phyloP scores from a whole-genome alignment of 352 stramenopile genomes.

The Globisporangium polare region DNA sequence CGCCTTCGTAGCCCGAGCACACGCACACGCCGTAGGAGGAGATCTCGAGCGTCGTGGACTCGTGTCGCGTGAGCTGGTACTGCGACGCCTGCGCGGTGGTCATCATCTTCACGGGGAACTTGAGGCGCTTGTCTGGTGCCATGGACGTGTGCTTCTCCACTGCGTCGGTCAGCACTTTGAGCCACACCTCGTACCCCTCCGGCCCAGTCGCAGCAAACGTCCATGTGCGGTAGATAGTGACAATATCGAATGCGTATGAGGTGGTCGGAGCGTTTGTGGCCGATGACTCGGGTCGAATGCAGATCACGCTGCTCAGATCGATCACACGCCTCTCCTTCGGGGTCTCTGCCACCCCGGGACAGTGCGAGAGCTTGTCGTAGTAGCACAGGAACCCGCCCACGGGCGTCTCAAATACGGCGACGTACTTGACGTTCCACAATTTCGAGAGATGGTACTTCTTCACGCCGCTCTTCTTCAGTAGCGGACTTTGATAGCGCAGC shows the following conservation, averaged over 20 bases:
- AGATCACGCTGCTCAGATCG: conserved; percentile 62
- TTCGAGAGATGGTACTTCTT: conserved; percentile 63
- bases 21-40: conserved; percentile 57
- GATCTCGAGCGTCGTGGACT: conserved; percentile 50
- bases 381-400: conserved; percentile 69
- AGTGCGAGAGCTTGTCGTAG: conserved; percentile 66
- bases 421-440: conserved; percentile 51
- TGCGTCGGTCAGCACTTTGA: conserved; percentile 45
- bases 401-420: conserved; percentile 53
- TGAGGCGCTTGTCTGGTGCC: conserved; percentile 40
- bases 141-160: conserved; percentile 57
- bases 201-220: conserved; percentile 50
- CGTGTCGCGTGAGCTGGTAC: conserved; percentile 27
- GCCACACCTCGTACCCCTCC: conserved; percentile 54
- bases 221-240: conserved; percentile 73
- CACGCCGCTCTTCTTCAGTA: conserved; percentile 40
- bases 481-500: conserved; percentile 51
- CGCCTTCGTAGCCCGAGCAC: conserved; percentile 33
- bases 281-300: conserved; percentile 50
- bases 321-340: conserved; percentile 61
- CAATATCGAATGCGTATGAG: conserved; percentile 64
- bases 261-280: conserved; percentile 14
- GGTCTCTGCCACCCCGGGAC: conserved; percentile 42
- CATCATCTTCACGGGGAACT: conserved; percentile 48
- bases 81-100: conserved; percentile 28